Percentiles rank a stretch among this genome's conserved stretches.
phyloP scores from a whole-genome alignment of 2,329 filamentous ascomycete species.

The Beauveria australis region DNA sequence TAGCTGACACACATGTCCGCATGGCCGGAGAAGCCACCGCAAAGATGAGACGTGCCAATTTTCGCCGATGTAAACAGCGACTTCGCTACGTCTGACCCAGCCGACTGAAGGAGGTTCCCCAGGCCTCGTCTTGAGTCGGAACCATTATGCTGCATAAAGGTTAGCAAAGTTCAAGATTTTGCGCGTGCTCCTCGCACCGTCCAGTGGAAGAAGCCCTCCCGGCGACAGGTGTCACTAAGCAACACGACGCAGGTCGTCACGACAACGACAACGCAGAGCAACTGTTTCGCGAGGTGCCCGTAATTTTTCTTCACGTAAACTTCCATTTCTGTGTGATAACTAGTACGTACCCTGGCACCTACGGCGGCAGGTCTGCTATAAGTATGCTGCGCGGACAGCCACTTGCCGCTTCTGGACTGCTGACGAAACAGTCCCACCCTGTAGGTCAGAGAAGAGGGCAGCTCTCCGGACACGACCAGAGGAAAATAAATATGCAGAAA shows the following conservation, averaged over 20 bases:
- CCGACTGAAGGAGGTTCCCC: not conserved
- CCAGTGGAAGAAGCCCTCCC: not conserved
- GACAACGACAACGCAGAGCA: not conserved
- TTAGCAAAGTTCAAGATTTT: no score
- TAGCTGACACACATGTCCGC: not conserved
- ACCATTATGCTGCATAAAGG: no score
- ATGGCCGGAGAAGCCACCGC: not conserved
- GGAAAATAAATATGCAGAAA: no score
- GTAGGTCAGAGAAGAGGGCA: no score
- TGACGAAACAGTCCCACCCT: no score
- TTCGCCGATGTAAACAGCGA: not conserved
- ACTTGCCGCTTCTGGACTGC: no score
- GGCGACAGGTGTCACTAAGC: not conserved
- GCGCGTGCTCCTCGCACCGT: not conserved
- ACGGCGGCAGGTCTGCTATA: no score
- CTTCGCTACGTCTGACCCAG: not conserved
- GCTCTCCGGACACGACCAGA: no score
- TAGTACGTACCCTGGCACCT: no score
- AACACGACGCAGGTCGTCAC: not conserved
- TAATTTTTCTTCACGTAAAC: no score
- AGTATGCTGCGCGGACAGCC: no score
- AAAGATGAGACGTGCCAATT: not conserved
- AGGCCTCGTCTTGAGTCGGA: not conserved
- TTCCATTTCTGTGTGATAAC: no score
- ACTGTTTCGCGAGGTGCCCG: not conserved